Evolutionary conservation across 768 basidiomycete species (phyloP).

Genomic region (Tricholoma sp.): DNA sequence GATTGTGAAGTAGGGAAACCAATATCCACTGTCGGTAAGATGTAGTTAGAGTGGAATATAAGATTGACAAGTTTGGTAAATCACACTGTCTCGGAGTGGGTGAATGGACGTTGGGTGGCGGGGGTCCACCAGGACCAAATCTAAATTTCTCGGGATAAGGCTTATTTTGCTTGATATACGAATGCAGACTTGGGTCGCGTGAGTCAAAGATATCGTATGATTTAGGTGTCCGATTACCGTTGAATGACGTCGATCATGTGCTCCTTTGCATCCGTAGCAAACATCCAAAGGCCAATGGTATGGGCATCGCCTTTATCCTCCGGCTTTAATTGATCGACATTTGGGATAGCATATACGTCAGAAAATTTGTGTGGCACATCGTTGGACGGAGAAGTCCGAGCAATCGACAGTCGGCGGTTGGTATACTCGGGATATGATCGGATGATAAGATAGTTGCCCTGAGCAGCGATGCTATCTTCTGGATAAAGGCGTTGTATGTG

Average conservation of each 20-base stretch:
- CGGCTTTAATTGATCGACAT: conserved; percentile 37
- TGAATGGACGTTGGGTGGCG: conserved; percentile 46
- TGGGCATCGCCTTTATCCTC: conserved; percentile 51
- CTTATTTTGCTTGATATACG: conserved; percentile 55
- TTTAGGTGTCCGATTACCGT: conserved; percentile 39
- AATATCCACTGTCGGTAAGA: conserved; percentile 4
- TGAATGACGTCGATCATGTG: conserved; percentile 67
- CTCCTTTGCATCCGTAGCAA: conserved; percentile 63
- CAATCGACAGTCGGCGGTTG: conserved; percentile 35
- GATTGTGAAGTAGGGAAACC: not conserved
- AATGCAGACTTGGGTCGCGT: conserved; percentile 45
- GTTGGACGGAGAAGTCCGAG: conserved; percentile 26
- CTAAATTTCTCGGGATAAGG: conserved; percentile 70
- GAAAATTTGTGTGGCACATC: conserved; percentile 43
- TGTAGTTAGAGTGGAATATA: not conserved
- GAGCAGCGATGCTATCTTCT: conserved; percentile 66
- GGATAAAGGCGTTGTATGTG: conserved; percentile 71
- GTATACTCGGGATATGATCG: conserved; percentile 72
- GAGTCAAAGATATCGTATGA: conserved; percentile 1
- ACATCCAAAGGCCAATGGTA: conserved; percentile 75
- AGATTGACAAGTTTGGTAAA: not conserved
- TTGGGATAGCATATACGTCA: conserved; percentile 40
- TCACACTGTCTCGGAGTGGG: conserved; percentile 17
- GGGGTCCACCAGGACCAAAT: conserved; percentile 63
- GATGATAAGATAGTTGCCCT: conserved; percentile 67